Evolutionary conservation across 306 rosid species (phyloP).

Genomic region (Prunus davidiana): DNA sequence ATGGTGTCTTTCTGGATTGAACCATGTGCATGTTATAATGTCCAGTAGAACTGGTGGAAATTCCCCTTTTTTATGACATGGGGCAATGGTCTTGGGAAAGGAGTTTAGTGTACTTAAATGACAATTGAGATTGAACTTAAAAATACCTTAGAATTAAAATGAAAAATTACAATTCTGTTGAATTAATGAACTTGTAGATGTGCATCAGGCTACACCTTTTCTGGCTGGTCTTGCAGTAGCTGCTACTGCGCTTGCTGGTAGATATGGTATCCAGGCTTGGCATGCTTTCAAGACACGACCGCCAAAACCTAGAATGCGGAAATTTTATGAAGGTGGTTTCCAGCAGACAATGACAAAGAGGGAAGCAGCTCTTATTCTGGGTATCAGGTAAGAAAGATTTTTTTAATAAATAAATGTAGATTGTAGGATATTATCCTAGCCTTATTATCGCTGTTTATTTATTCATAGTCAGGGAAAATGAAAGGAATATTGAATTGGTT

Average conservation of each 20-base stretch:
- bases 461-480: not conserved
- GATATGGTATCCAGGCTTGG: conserved; percentile 68
- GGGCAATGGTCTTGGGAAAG: not conserved
- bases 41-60: not conserved
- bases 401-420: not conserved
- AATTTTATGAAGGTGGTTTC: conserved; percentile 73
- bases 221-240: conserved; percentile 73
- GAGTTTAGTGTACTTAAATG: not conserved
- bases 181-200: conserved; percentile 20
- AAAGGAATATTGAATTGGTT: not conserved
- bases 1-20: not conserved
- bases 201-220: conserved; percentile 64
- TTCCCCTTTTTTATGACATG: not conserved
- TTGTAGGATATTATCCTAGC: not conserved
- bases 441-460: not conserved
- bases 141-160: not conserved
- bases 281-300: conserved; percentile 65
- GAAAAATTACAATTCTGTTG: not conserved
- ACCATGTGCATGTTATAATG: not conserved
- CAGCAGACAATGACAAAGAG: conserved; percentile 64
- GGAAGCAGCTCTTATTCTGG: conserved; percentile 73
- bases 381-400: conserved; percentile 52
- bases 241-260: conserved; percentile 66
- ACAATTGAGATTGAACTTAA: not conserved
- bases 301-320: conserved; percentile 45